Evolutionary conservation across 1,284 basidiomycete genomes (phyloP), one percentile per base, ranked within the genome.

Genomic region (Austroboletus novae-zelandiae): DNA sequence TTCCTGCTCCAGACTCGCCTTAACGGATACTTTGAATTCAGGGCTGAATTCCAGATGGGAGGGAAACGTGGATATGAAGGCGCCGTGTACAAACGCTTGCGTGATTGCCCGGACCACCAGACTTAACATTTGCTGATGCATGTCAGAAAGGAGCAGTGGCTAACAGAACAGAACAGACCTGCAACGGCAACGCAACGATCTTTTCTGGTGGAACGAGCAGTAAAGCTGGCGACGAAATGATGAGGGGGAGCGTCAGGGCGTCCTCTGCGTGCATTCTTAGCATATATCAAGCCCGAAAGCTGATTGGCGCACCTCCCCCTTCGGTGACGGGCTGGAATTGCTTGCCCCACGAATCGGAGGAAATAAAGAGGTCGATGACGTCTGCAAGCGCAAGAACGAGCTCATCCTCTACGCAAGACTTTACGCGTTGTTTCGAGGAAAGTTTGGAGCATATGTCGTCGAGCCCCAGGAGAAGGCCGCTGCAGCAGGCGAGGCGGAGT

Each of bases 351-450:
- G 76, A 78, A 34, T 68, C 69, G 4, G 67, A 65, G 11, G 62
- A 69, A 9, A 42, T 53, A 55, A 83, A 80, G n/a, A 74, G 63
- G 56, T 89, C 86, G 64, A 88, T 78, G 9, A 82, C 76, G 62
- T 89, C 86, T 9, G 88, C 87, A 31, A 88, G 71, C 5, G 83
- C 78, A 30, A 90, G 71, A 15, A 89, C 73, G 25, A 81, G 62
- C 60, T 85, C 81, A 50, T 86, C 78, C 64, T 90, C 84, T 6
- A 84, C 74, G 43, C 60, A 65, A 3, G 68, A 69, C 47, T 74
- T 75, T 40, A 62, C 61, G 9, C 65, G 46, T 40, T 41, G 54
- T 35, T 51, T 59, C 15, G 47, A 39, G 14, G 65, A 53, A 15
- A 66, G 27, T 32, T 36, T 46, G 9, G 45, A 14, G 17, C 65